Conservation (phyloP, 1,139 yeast genomes). For the Candida labiduridarum region DNA sequence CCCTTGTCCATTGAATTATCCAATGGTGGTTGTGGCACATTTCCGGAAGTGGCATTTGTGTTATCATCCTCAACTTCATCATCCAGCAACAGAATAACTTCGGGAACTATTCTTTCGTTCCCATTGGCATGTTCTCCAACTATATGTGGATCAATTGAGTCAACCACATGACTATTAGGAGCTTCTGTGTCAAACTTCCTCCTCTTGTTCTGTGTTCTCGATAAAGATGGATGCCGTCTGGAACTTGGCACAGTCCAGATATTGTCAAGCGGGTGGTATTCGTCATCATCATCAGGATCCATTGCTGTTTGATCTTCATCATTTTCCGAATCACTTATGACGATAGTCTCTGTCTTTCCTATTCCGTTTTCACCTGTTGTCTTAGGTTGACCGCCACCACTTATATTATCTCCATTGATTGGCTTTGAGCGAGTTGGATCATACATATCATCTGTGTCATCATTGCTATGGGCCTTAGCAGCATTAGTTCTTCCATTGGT, state of each 20-base stretch:
- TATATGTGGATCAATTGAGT: not conserved
- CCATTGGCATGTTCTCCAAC: not conserved
- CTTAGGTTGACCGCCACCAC: not conserved
- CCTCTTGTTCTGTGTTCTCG: conserved; percentile 2
- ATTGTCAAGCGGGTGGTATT: conserved; percentile 9
- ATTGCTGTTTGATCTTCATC: not conserved
- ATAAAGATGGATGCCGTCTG: conserved; percentile 2
- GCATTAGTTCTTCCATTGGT: too few species aligned
- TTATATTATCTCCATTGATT: not conserved
- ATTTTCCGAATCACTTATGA: not conserved
- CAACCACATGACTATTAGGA: not conserved
- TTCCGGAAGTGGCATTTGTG: not conserved
- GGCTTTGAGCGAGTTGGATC: not conserved
- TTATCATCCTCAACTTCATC: conserved; percentile 1
- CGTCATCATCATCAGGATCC: conserved; percentile 7
- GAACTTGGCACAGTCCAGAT: not conserved
- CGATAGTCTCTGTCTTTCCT: not conserved
- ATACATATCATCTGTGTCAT: not conserved
- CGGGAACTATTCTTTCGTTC: not conserved
- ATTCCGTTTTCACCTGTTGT: not conserved
- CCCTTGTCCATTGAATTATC: conserved; percentile 2
- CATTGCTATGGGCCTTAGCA: not conserved
- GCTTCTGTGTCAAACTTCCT: not conserved
- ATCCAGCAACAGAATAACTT: conserved; percentile 4
- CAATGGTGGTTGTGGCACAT: not conserved